Conservation (phyloP, 108 stramenopile species). For the Nitzschia putrida region DNA sequence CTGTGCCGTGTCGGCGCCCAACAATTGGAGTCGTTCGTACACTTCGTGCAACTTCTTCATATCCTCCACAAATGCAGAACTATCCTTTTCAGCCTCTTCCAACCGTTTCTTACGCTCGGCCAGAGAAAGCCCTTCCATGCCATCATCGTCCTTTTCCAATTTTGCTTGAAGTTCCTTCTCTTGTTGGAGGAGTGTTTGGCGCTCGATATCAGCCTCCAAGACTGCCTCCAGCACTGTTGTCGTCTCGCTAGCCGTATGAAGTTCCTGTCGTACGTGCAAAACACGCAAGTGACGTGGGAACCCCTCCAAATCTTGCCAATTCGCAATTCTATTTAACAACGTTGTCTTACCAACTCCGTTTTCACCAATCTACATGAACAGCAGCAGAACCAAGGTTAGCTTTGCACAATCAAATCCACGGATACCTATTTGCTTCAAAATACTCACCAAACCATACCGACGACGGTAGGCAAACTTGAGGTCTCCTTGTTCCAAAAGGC, state of each 20-base stretch:
- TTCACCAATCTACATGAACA: slow-evolving; percentile 66
- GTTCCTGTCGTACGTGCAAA: slow-evolving; percentile 97
- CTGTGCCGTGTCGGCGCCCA: slow-evolving; percentile 90
- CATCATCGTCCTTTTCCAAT: slow-evolving; percentile 48
- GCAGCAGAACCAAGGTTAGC: neutral
- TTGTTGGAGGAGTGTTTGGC: slow-evolving; percentile 78
- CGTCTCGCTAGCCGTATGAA: slow-evolving; percentile 56
- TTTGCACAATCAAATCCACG: neutral
- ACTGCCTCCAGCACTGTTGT: slow-evolving; percentile 94
- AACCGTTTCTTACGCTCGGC: slow-evolving; percentile 58
- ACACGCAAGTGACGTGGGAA: slow-evolving; percentile 92
- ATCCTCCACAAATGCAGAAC: slow-evolving; percentile 64
- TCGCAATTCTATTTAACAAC: slow-evolving; percentile 91
- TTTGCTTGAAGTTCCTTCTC: slow-evolving; percentile 63
- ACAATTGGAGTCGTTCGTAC: slow-evolving; percentile 83
- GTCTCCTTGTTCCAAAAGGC: slow-evolving; percentile 86
- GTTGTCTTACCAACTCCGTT: slow-evolving; percentile 90
- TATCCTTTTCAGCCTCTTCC: slow-evolving; percentile 42
- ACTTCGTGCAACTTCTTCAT: slow-evolving; percentile 80
- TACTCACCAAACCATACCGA: slow-evolving; percentile 76
- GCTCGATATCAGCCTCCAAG: slow-evolving; percentile 90
- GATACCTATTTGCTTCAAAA: neutral
- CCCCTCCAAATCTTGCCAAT: slow-evolving; percentile 85
- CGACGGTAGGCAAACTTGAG: slow-evolving; percentile 92
- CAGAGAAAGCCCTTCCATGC: slow-evolving; percentile 29